A percentile compares a stretch with the other conserved stretches of the same genome.
phyloP scores from a whole-genome alignment of 2,329 filamentous ascomycete genomes.

The Claviceps capensis region DNA sequence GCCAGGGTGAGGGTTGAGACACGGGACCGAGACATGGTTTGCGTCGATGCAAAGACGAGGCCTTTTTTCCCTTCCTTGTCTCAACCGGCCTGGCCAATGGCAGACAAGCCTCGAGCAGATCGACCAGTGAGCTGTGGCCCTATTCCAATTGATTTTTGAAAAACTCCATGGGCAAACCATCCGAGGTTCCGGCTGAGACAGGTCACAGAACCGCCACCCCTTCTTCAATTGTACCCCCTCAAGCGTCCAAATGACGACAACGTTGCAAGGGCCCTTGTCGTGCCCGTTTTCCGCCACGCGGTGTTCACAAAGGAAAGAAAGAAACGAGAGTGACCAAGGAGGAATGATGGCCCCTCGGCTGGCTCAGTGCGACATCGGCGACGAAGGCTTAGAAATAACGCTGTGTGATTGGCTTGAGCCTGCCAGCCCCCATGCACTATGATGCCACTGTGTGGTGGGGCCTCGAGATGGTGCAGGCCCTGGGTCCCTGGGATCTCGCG shows the following conservation, averaged over 20 bases:
- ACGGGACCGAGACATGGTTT: background rate
- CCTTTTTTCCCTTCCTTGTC: background rate
- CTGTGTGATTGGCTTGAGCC: conserved; percentile 16
- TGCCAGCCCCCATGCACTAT: background rate
- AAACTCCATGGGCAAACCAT: background rate
- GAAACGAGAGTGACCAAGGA: background rate
- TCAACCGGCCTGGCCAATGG: background rate
- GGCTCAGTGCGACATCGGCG: conserved; percentile 19
- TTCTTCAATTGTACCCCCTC: too few relatives aligned
- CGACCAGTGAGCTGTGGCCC: background rate
- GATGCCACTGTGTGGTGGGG: background rate
- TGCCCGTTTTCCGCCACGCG: conserved; percentile 2
- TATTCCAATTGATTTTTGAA: background rate
- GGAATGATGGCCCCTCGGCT: background rate
- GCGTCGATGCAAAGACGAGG: background rate
- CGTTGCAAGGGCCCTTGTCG: conserved; percentile 3
- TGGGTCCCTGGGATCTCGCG: background rate
- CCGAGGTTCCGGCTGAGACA: background rate
- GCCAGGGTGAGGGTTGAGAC: too few relatives aligned
- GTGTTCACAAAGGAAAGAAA: background rate
- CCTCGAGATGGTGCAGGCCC: conserved; percentile 1
- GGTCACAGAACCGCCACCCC: background rate
- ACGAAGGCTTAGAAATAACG: conserved; percentile 15
- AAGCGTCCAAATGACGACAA: conserved; percentile 5
- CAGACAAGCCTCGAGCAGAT: background rate